Base-by-base conservation (phyloP, 1,284 basidiomycete species). In the Marasmius oreades region DNA sequence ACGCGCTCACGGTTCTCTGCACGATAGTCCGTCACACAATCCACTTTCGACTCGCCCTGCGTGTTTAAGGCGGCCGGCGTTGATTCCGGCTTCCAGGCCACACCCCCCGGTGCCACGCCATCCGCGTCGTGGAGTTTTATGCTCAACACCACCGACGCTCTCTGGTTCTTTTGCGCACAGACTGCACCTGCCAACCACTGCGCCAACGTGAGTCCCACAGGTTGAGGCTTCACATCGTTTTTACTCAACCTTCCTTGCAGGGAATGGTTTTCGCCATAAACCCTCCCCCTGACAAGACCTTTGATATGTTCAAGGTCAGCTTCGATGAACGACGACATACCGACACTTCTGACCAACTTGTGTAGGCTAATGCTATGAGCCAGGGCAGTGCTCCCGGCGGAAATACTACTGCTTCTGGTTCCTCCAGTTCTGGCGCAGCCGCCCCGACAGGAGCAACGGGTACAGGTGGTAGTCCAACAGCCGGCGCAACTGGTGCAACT, bases 211-310 rank as follows among this genome's bases (percentile, higher is more conserved):
- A 20, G 39, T 23, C n/a, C 14, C 39, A 16, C 23, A n/a, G 36
- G 28, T 44, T 3, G 16, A 36, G 55, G 18, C 58, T n/a, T 44
- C 18, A 11, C 24, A 23, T 14, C 16, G 7, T n/a, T 20, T n/a
- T 51, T 3, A 23, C 36, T 20, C 42, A 20, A 14, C 36, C 22
- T 28, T 45, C 76, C 79, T 59, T 80, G 78, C 61, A 43, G 26
- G 79, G 79, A 61, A 81, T 81, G 80, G 80, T 80, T 23, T 82
- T 82, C 61, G 74, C 79, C 12, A 65, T 82, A 14, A 82, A 82
- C 64, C 72, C 79, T 1, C 70, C 76, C 8, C 67, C 73, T 1
- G 67, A 68, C 12, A 77, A 77, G 68, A 71, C 70, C 22, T 79
- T 78, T 58, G 69, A 60, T 3, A 68, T 70, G n/a, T 82, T 77